phyloP scores from a whole-genome alignment of 2,329 filamentous ascomycete species.

The Spiromastix sp. region DNA sequence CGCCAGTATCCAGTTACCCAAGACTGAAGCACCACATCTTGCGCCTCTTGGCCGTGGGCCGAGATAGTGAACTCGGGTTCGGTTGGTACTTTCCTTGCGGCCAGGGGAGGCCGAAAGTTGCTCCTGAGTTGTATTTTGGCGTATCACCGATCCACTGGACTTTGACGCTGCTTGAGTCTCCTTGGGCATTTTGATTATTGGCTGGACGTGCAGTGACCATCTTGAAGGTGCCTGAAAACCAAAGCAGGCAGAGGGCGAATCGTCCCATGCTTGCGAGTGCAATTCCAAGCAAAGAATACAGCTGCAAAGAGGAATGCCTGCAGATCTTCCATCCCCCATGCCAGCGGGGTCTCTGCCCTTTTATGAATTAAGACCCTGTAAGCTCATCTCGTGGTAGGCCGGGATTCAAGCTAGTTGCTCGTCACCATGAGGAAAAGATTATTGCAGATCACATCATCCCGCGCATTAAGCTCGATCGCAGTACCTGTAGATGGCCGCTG shows the following conservation, averaged over 20 bases:
- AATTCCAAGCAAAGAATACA: neutral
- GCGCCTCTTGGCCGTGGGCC: constrained; percentile 11
- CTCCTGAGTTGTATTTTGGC: constrained; percentile 25
- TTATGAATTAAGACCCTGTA: neutral
- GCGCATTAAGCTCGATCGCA: neutral
- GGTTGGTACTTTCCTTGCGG: constrained; percentile 31
- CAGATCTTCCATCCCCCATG: neutral
- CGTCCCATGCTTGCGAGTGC: neutral
- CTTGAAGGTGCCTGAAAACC: neutral
- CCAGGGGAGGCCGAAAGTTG: constrained; percentile 37
- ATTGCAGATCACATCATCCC: neutral
- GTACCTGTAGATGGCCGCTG: neutral
- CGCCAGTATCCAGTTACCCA: constrained; percentile 52
- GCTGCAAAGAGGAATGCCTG: too few relatives aligned
- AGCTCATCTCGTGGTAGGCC: neutral
- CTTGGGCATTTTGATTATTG: too few relatives aligned
- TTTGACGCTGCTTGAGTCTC: neutral
- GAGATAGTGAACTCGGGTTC: constrained; percentile 27
- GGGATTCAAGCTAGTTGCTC: neutral
- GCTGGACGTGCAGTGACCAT: neutral
- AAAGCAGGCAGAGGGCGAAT: neutral
- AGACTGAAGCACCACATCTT: constrained; percentile 34
- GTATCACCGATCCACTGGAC: constrained; percentile 31
- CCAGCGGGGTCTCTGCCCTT: neutral
- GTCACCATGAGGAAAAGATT: neutral